Percentiles rank a stretch among this genome's conserved stretches.
Conservation (phyloP, 2,329 filamentous ascomycete genomes). For the Daldinia sp. region DNA sequence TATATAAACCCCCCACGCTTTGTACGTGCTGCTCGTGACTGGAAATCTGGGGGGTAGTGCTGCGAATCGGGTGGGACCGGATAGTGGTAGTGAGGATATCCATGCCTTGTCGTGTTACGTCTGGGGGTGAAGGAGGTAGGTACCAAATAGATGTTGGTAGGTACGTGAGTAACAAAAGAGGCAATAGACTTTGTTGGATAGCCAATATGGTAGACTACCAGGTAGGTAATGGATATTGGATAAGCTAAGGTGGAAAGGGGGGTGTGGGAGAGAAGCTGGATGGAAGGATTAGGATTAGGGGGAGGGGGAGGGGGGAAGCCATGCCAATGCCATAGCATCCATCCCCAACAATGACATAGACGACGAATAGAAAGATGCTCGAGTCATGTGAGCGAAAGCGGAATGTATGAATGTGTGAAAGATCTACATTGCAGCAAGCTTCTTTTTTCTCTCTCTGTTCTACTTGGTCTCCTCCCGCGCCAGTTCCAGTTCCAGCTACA, state of each 20-base stretch:
- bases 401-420: constrained; percentile 7
- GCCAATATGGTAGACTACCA: background rate
- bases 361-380: constrained; percentile 5
- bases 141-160: background rate
- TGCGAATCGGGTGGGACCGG: constrained; percentile 27
- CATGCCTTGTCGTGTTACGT: background rate
- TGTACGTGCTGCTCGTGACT: background rate
- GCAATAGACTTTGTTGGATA: background rate
- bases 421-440: constrained; percentile 25
- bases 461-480: constrained; percentile 4
- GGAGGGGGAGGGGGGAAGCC: background rate
- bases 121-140: background rate
- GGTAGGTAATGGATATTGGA: background rate
- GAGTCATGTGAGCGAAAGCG: constrained; percentile 5
- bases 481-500: constrained; percentile 19
- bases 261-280: constrained; percentile 6
- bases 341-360: background rate
- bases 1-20: constrained; percentile 6
- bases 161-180: background rate
- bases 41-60: constrained; percentile 14
- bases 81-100: constrained; percentile 26
- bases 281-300: constrained; percentile 11
- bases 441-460: background rate
- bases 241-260: background rate
- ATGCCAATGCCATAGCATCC: background rate